Conservation (phyloP, 805 yeast species). For the Komagataella kurtzmanii region DNA sequence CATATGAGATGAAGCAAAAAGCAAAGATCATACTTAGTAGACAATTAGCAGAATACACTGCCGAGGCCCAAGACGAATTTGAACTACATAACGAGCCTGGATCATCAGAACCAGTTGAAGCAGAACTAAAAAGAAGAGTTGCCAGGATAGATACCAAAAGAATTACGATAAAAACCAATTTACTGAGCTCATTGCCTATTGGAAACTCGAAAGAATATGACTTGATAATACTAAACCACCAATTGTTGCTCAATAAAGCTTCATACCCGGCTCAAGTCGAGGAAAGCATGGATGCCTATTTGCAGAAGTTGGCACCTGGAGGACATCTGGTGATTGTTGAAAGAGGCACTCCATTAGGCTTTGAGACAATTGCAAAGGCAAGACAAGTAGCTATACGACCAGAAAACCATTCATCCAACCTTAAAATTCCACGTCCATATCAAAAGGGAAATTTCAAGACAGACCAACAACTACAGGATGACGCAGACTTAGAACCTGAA, state of each 20-base stretch:
- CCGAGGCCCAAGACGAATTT: slow-evolving; percentile 2
- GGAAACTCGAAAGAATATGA: slow-evolving; percentile 53
- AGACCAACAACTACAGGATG: background rate
- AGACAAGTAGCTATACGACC: slow-evolving; percentile 87
- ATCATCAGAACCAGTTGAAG: slow-evolving; percentile 1
- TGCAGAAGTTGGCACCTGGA: slow-evolving; percentile 54
- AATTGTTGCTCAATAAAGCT: slow-evolving; percentile 45
- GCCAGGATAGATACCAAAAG: slow-evolving; percentile 45
- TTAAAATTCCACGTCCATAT: slow-evolving; percentile 62
- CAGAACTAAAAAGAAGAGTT: slow-evolving; percentile 13
- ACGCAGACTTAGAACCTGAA: slow-evolving; percentile 3
- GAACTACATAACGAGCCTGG: slow-evolving; percentile 5
- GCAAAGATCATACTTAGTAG: slow-evolving; percentile 68
- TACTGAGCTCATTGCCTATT: slow-evolving; percentile 30
- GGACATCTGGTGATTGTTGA: slow-evolving; percentile 76
- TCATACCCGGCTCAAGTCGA: slow-evolving; percentile 69
- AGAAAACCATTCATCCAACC: slow-evolving; percentile 42
- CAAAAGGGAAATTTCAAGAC: slow-evolving; percentile 35
- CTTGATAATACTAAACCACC: slow-evolving; percentile 72
- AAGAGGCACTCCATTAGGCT: slow-evolving; percentile 83
- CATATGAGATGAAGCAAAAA: slow-evolving; percentile 59
- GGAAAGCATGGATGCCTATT: slow-evolving; percentile 40
- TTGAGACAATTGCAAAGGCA: slow-evolving; percentile 81
- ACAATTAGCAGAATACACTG: slow-evolving; percentile 37
- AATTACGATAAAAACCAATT: slow-evolving; percentile 38